phyloP scores from a whole-genome alignment of 768 basidiomycete species.

The Macrolepiota dolichaula region DNA sequence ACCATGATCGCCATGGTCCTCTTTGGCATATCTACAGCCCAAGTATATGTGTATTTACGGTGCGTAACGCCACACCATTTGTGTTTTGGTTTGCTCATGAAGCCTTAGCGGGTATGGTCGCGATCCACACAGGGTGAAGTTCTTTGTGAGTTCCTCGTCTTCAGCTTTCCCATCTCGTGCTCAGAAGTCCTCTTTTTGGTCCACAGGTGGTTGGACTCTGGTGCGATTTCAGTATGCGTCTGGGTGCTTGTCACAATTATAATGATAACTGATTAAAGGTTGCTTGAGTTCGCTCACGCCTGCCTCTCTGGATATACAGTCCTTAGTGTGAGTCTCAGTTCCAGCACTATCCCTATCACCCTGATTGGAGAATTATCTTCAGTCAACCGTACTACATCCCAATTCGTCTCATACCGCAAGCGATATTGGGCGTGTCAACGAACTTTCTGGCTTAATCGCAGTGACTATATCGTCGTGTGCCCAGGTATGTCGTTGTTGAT shows the following conservation, averaged over 20 bases:
- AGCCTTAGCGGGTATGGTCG: neutral
- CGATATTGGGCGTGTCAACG: neutral
- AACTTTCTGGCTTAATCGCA: neutral
- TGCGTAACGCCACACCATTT: neutral
- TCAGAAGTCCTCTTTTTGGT: neutral
- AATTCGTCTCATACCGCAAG: neutral
- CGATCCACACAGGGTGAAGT: neutral
- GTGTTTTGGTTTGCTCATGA: neutral
- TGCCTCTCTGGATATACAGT: neutral
- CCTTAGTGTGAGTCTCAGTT: neutral
- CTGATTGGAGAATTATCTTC: neutral
- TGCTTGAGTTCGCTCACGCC: neutral
- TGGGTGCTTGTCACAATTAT: neutral
- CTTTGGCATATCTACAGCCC: neutral
- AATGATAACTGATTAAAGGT: neutral
- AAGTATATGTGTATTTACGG: constrained; percentile 1
- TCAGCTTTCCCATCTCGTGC: neutral
- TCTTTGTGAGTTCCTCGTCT: neutral
- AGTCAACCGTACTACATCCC: neutral
- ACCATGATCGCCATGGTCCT: neutral
- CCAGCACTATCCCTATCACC: neutral
- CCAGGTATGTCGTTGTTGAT: neutral
- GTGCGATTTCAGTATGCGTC: neutral
- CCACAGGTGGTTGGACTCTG: neutral
- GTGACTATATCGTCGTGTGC: neutral